Conservation (phyloP, 495 filamentous ascomycete species). For the Penicillium riverlandense region DNA sequence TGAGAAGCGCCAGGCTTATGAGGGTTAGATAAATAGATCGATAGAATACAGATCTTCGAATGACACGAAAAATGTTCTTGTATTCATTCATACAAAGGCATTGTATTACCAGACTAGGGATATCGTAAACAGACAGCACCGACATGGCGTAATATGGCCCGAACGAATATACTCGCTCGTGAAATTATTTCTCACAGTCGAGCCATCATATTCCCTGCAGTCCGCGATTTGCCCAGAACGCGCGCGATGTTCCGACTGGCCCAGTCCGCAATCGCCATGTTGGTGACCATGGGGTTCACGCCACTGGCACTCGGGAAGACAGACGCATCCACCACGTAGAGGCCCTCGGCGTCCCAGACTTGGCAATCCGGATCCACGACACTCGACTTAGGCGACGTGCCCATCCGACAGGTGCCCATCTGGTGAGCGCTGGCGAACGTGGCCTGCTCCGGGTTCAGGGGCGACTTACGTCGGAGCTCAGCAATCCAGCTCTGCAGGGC, state of each 20-base stretch:
- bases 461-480: conserved; percentile 48
- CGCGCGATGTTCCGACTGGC: conserved; percentile 31
- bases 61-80: too few relatives aligned
- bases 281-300: conserved; percentile 91
- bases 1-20: conserved; percentile 28
- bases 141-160: neutral
- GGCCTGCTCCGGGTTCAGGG: conserved; percentile 36
- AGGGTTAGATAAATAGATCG: conserved; percentile 3
- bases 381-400: conserved; percentile 44
- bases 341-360: conserved; percentile 66
- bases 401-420: conserved; percentile 90
- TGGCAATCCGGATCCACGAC: conserved; percentile 70
- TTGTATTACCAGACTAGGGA: neutral
- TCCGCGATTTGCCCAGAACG: conserved; percentile 13
- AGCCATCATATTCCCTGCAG: conserved; percentile 9
- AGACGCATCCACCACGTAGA: conserved; percentile 82
- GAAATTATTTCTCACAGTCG: conserved; percentile 6
- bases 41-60: too few relatives aligned
- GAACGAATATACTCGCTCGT: neutral
- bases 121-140: conserved; percentile 1
- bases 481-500: conserved; percentile 62
- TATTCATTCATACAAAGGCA: neutral
- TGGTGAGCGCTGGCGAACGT: conserved; percentile 70
- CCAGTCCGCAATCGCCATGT: conserved; percentile 68
- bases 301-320: conserved; percentile 86